A percentile compares a stretch with the other conserved stretches of the same genome.
phyloP scores from a whole-genome alignment of 176 grass and related monocot species.

The Hsuehochloa calcarea region DNA sequence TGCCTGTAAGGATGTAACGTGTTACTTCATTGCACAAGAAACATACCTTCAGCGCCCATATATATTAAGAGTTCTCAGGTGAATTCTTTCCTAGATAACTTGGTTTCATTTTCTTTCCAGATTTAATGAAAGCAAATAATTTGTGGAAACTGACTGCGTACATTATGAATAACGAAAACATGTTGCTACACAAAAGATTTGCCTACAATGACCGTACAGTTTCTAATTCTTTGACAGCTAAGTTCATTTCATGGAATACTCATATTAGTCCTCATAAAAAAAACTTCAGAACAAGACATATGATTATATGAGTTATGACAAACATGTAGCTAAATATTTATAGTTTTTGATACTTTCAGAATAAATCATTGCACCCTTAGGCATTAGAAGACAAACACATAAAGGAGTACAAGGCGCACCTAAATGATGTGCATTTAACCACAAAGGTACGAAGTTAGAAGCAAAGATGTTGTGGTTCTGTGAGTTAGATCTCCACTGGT shows the following conservation, averaged over 20 bases:
- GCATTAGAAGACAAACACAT: constrained; percentile 12
- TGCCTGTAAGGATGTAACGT: neutral
- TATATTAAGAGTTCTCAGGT: neutral
- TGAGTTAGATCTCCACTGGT: constrained; percentile 50
- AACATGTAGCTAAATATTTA: neutral
- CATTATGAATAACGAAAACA: neutral
- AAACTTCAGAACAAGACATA: neutral
- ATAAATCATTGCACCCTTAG: neutral
- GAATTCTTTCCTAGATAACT: neutral
- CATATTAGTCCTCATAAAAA: neutral
- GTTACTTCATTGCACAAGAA: neutral
- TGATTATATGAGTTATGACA: neutral
- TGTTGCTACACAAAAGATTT: neutral
- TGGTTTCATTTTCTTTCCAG: neutral
- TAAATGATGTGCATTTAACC: constrained; percentile 60
- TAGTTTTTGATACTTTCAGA: neutral
- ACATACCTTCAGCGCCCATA: neutral
- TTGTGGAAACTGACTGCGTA: neutral
- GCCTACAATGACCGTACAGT: neutral
- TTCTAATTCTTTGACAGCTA: neutral
- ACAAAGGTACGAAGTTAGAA: constrained; percentile 84
- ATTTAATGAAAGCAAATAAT: neutral
- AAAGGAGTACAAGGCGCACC: constrained; percentile 29
- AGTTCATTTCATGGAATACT: neutral
- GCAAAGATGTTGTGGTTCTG: constrained; percentile 76